Evolutionary conservation across 768 basidiomycete species (phyloP).

Genomic region (Cystobasidiopsis lactophilus): DNA sequence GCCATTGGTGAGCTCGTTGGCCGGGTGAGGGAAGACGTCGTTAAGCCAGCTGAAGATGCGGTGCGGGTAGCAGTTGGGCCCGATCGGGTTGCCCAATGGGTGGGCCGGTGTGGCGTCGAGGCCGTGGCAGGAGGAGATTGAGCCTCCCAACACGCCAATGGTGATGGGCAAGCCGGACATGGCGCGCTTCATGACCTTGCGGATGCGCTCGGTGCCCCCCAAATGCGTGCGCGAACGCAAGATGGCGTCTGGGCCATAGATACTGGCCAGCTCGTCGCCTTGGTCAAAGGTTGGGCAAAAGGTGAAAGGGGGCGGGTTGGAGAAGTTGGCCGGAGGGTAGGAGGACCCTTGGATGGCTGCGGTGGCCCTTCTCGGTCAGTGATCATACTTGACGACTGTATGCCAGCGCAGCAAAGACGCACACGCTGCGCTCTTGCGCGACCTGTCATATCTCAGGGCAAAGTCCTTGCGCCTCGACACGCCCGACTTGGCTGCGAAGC

Average conservation of each 20-base stretch:
- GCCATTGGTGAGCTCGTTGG: conserved; percentile 91
- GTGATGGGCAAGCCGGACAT: conserved; percentile 22
- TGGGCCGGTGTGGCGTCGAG: conserved; percentile 20
- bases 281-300: conserved; percentile 82
- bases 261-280: conserved; percentile 51
- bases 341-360: background rate
- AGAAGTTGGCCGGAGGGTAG: conserved; percentile 16
- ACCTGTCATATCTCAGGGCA: conserved; percentile 7
- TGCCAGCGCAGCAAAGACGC: conserved; percentile 7
- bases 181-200: conserved; percentile 19
- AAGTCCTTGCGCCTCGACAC: conserved; percentile 17
- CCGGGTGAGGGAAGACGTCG: conserved; percentile 88
- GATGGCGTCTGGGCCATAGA: conserved; percentile 54
- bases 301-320: conserved; percentile 45
- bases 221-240: conserved; percentile 25
- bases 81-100: conserved; percentile 21
- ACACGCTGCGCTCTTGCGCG: conserved; percentile 10
- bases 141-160: conserved; percentile 19
- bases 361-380: background rate
- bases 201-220: conserved; percentile 16
- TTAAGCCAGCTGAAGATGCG: conserved; percentile 97
- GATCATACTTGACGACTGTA: background rate
- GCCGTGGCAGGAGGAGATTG: conserved; percentile 20
- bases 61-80: conserved; percentile 51
- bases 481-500: conserved; percentile 13